Conservation (phyloP, 2,329 filamentous ascomycete species). For the Hypoxylon sp. region DNA sequence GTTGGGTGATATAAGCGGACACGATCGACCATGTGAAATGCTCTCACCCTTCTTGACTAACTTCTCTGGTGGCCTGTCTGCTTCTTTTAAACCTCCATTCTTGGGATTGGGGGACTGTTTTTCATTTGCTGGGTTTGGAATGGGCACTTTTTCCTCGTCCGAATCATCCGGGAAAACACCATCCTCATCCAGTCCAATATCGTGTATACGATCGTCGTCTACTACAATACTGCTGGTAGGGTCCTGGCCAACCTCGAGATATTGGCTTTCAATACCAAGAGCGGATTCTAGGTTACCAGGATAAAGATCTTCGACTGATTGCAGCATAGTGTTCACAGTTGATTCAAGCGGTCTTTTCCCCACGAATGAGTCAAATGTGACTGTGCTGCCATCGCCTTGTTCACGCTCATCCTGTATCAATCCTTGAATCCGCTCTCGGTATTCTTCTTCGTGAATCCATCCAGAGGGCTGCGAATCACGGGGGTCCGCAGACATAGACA, state of each 20-base stretch:
- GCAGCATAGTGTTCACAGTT: conserved; percentile 76
- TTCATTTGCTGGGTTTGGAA: conserved; percentile 18
- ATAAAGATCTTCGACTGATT: conserved; percentile 89
- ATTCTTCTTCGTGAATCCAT: conserved; percentile 95
- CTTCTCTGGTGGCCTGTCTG: conserved; percentile 1
- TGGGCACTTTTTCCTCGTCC: conserved; percentile 56
- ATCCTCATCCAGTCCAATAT: conserved; percentile 56
- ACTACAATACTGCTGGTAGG: conserved; percentile 63
- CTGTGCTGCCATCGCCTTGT: conserved; percentile 52
- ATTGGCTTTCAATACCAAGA: conserved; percentile 52
- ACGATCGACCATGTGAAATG: not conserved
- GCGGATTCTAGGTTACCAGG: conserved; percentile 68
- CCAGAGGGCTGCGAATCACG: conserved; percentile 75
- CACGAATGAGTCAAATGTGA: conserved; percentile 74
- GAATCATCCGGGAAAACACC: conserved; percentile 60
- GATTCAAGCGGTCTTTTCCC: conserved; percentile 61
- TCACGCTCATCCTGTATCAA: conserved; percentile 71
- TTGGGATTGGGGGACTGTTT: conserved; percentile 10
- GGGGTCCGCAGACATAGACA: conserved; percentile 88
- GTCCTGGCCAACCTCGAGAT: conserved; percentile 43
- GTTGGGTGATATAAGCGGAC: not conserved
- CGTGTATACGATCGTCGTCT: conserved; percentile 67
- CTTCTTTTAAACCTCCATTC: conserved; percentile 2
- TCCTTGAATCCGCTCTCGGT: conserved; percentile 68
- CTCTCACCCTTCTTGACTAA: not conserved